Percentiles rank a stretch among this genome's conserved stretches.
Conservation (phyloP, 768 basidiomycete genomes). For the Pisolithus marmoratus region DNA sequence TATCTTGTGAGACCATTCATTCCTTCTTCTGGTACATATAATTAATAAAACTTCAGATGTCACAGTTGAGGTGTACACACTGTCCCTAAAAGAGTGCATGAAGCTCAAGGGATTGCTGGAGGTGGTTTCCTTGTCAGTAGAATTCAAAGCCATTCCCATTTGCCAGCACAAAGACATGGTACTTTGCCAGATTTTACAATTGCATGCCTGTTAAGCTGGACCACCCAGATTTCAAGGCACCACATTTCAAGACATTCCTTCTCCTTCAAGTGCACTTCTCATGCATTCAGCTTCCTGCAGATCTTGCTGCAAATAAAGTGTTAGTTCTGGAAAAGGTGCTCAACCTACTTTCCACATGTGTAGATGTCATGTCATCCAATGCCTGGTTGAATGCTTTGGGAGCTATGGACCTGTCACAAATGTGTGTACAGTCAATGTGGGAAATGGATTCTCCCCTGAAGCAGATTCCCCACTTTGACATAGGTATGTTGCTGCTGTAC, state of each 20-base stretch:
- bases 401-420: no score
- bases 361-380: no score
- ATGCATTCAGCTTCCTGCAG: constrained; percentile 84
- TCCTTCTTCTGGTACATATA: neutral
- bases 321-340: no score
- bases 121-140: constrained; percentile 93
- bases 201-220: constrained; percentile 95
- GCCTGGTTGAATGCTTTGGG: no score
- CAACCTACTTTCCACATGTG: no score
- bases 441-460: constrained; percentile 93
- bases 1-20: constrained; percentile 58
- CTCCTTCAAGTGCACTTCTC: constrained; percentile 97
- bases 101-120: constrained; percentile 94
- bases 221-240: constrained; percentile 79
- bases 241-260: constrained; percentile 97
- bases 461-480: constrained; percentile 95
- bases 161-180: constrained; percentile 86
- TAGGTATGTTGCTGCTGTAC: constrained; percentile 45
- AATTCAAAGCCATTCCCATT: constrained; percentile 93
- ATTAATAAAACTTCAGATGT: constrained; percentile 52
- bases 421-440: constrained; percentile 99
- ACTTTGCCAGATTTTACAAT: constrained; percentile 87
- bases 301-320: constrained; percentile 95
- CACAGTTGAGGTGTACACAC: constrained; percentile 93
- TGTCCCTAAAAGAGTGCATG: constrained; percentile 96